Conservation (phyloP, 164 flowering plant genomes). For the Hamamelis virginiana region DNA sequence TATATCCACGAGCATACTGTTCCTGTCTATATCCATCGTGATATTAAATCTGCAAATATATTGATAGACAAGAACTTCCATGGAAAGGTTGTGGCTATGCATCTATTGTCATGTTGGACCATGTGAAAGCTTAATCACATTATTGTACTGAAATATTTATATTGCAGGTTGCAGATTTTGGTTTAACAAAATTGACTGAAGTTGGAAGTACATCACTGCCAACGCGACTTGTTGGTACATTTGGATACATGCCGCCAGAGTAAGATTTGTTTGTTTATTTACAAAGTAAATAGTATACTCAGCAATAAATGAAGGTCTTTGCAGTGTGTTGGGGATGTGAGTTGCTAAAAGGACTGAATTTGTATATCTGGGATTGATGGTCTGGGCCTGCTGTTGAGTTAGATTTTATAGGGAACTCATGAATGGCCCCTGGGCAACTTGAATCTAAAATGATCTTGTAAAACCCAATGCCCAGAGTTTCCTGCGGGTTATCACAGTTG, state of each 20-base stretch:
- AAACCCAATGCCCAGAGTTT: not conserved
- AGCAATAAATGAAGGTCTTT: not conserved
- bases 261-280: conserved; percentile 34
- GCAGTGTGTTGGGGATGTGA: not conserved
- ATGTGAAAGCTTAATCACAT: not conserved
- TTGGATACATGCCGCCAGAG: conserved; percentile 99
- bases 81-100: conserved; percentile 60
- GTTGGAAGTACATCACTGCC: conserved; percentile 62
- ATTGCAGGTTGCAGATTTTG: conserved; percentile 91
- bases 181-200: conserved; percentile 81
- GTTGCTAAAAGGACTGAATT: not conserved
- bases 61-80: conserved; percentile 85
- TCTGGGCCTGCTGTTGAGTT: not conserved
- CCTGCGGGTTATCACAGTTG: not conserved
- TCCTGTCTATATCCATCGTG: conserved; percentile 93
- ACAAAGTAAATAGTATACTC: not conserved
- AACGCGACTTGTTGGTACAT: conserved; percentile 89
- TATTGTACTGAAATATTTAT: not conserved
- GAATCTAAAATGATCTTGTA: not conserved
- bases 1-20: conserved; percentile 96
- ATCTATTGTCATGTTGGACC: not conserved
- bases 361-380: not conserved
- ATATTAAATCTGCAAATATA: conserved; percentile 93
- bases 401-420: not conserved
- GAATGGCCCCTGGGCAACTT: not conserved